These are phyloP conservation scores for Aspergillus coremiiformis DNA, from an alignment of 495 filamentous ascomycete genomes.

Conservation along the genomic window DNA sequence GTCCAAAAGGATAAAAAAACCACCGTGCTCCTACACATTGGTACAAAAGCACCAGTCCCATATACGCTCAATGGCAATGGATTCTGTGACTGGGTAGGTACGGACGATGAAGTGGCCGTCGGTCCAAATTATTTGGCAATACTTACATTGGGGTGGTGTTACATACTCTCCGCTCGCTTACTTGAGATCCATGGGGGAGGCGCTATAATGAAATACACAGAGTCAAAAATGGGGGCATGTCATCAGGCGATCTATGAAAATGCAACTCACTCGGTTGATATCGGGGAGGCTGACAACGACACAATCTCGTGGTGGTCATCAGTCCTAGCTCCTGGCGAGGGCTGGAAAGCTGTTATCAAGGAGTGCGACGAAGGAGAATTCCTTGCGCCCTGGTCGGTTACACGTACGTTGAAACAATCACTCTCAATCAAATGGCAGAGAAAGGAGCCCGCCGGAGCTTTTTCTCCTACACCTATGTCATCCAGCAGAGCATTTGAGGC, in stretches of 20 bases:
- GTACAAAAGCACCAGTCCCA: neutral
- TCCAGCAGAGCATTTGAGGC: conserved; percentile 7
- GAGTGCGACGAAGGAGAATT: neutral
- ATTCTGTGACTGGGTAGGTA: neutral
- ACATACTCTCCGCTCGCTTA: conserved; percentile 10
- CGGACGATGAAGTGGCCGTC: neutral
- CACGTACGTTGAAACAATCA: neutral
- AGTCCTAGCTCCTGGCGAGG: conserved; percentile 5
- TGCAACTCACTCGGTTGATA: neutral
- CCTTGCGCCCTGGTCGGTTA: conserved; percentile 10
- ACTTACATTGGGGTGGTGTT: conserved; percentile 12
- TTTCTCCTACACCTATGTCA: neutral
- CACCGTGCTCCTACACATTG: conserved; percentile 1
- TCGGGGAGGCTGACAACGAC: conserved; percentile 9
- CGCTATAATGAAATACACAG: conserved; percentile 10
- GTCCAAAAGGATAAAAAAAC: conserved; percentile 1
- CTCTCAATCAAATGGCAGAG: neutral
- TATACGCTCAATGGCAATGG: conserved; percentile 3
- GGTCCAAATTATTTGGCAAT: neutral
- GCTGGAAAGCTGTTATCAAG: conserved; percentile 11
- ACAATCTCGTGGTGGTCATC: conserved; percentile 11
- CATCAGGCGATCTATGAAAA: no score
- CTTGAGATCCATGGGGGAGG: conserved; percentile 10
- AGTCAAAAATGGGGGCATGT: neutral
- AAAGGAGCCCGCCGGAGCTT: neutral